Evolutionary conservation across 306 rosid species (phyloP), one percentile per base, ranked within the genome.

Genomic region (Vigna radiata): DNA sequence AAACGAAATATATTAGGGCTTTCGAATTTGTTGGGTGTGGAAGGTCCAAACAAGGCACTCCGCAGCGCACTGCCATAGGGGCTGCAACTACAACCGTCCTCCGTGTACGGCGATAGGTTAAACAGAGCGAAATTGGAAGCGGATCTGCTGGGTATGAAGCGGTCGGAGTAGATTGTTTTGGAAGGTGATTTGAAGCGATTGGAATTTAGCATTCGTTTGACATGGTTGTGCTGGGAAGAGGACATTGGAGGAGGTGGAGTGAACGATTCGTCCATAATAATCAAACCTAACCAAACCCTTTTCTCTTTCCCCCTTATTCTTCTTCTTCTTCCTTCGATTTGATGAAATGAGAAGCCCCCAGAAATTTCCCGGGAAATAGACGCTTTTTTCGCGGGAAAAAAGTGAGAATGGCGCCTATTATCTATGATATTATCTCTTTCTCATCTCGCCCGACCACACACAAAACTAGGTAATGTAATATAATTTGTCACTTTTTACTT

Each of bases 121-220:
- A 93, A 88, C 4, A 93, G 87, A 5, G 87, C 87, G 58, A 93
- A 93, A 58, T 93, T 93, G 52, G 98, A 93, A 27, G 89, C 87
- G 48, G 97, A 88, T 91, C 98, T 87, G 85, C 90, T 85, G 0
- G 98, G 97, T 15, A 93, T 93, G 75, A 93, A 93, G 77, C 98
- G 81, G 31, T 93, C 98, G 31, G 89, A 93, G 88, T 85, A 93
- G 29, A 93, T 91, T 33, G 98, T 83, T 62, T 88, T 81, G 0
- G 97, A 93, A 25, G 98, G 95, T 2, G 97, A 83, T 29, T 65
- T 76, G 63, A 75, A 85, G 65, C 88, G 88, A 58, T 87, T 81
- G 33, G 82, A 78, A 75, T 93, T 84, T 44, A 93, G 72, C 88
- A 91, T 80, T 5, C 97, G 95, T 13, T 89, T 83, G n/a, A 91